Conservation (phyloP, 169 alveolate species). For the Eimeria maxima region DNA sequence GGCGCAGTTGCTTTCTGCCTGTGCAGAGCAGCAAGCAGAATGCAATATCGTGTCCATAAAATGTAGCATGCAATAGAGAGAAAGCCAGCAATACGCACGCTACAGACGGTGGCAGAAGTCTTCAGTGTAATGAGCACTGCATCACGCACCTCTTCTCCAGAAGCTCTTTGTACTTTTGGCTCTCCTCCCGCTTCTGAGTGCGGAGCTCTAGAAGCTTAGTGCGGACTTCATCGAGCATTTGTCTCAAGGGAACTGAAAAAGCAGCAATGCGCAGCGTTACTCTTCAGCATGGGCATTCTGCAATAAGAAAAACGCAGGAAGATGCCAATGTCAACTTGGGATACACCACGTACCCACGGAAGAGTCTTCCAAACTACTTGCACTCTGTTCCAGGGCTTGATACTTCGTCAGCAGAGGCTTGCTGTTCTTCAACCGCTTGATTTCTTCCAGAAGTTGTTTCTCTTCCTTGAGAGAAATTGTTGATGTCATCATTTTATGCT, state of each 20-base stretch:
- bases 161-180: conserved; percentile 69
- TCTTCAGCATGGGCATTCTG: neutral
- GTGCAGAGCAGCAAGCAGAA: neutral
- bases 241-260: conserved; percentile 68
- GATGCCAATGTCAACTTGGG: neutral
- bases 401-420: conserved; percentile 75
- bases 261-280: neutral
- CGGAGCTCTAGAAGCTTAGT: conserved; percentile 65
- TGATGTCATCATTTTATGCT: conserved; percentile 77
- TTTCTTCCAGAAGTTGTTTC: conserved; percentile 77
- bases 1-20: conserved; percentile 78
- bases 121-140: neutral
- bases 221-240: conserved; percentile 71
- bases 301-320: neutral
- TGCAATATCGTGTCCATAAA: neutral
- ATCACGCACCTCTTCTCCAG: conserved; percentile 38
- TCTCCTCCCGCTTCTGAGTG: conserved; percentile 69
- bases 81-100: neutral
- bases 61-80: neutral
- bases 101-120: neutral
- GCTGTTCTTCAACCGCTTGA: conserved; percentile 77
- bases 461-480: conserved; percentile 80
- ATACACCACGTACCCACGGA: conserved; percentile 56
- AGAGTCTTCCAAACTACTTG: conserved; percentile 74
- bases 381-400: conserved; percentile 66